Percentiles rank a stretch among this genome's conserved stretches.
Conservation (phyloP, 768 basidiomycete species). For the Termitomyces sp. region DNA sequence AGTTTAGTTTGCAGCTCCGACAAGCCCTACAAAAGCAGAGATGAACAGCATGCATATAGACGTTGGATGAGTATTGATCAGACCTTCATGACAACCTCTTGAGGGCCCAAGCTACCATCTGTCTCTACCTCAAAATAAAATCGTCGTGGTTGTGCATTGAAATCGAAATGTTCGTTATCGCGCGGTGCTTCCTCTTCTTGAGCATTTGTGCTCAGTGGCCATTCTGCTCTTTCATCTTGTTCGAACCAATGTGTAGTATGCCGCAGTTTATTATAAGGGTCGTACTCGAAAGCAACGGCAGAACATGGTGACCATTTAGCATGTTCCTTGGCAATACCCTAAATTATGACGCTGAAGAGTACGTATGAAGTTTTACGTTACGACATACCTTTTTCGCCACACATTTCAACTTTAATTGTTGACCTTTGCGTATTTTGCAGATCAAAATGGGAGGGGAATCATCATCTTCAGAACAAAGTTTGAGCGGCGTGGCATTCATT, state of each 20-base stretch:
- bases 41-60: constrained; percentile 1
- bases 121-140: constrained; percentile 97
- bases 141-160: constrained; percentile 78
- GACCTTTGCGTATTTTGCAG: constrained; percentile 91
- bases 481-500: neutral
- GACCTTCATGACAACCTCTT: constrained; percentile 88
- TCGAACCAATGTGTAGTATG: constrained; percentile 98
- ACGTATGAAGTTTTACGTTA: neutral
- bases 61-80: constrained; percentile 7
- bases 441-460: constrained; percentile 71
- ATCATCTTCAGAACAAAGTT: constrained; percentile 43
- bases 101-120: constrained; percentile 84
- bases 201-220: constrained; percentile 89
- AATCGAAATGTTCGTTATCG: constrained; percentile 86
- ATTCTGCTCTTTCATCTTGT: constrained; percentile 74
- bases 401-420: constrained; percentile 83
- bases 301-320: constrained; percentile 99
- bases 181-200: constrained; percentile 77
- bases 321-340: constrained; percentile 98
- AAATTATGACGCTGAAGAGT: constrained; percentile 9
- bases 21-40: constrained; percentile 52
- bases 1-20: constrained; percentile 78
- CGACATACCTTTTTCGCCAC: constrained; percentile 85
- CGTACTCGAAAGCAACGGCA: constrained; percentile 95
- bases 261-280: constrained; percentile 94